Percentiles rank a stretch among this genome's conserved stretches.
Evolutionary conservation across 2,329 filamentous ascomycete genomes (phyloP).

Genomic region (Thielaviopsis musarum): DNA sequence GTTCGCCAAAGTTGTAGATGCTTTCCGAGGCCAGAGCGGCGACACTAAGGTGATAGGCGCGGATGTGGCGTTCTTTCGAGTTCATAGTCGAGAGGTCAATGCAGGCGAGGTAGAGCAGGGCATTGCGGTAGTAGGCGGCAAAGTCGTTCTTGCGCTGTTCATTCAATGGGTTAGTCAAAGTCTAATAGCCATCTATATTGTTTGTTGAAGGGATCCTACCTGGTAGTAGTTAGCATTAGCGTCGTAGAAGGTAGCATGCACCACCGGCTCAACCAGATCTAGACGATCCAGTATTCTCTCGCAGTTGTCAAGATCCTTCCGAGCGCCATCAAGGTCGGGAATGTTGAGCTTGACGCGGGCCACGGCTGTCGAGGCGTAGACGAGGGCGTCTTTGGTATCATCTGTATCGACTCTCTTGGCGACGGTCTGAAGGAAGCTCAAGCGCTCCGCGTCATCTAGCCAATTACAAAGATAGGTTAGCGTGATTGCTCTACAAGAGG

Average conservation of each 20-base stretch:
- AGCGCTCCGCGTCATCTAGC: constrained; percentile 68
- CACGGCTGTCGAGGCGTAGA: constrained; percentile 82
- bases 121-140: constrained; percentile 91
- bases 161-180: background rate
- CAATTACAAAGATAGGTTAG: background rate
- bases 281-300: constrained; percentile 81
- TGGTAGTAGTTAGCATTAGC: constrained; percentile 92
- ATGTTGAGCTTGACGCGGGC: constrained; percentile 74
- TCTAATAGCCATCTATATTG: background rate
- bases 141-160: constrained; percentile 63
- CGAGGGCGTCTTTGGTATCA: constrained; percentile 84
- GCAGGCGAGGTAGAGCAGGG: constrained; percentile 92
- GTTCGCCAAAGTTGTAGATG: constrained; percentile 99
- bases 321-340: constrained; percentile 62
- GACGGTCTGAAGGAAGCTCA: constrained; percentile 69
- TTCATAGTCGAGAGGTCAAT: constrained; percentile 67
- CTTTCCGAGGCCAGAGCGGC: constrained; percentile 83
- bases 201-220: constrained; percentile 22
- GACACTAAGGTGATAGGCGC: constrained; percentile 84
- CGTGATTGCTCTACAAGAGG: background rate
- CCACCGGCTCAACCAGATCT: constrained; percentile 86
- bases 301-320: constrained; percentile 72
- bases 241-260: constrained; percentile 92
- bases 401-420: constrained; percentile 81
- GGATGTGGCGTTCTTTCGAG: constrained; percentile 55